These are phyloP conservation scores for Crithidia acanthocephali DNA, from an alignment of 208 protist species.

Conservation along the genomic window DNA sequence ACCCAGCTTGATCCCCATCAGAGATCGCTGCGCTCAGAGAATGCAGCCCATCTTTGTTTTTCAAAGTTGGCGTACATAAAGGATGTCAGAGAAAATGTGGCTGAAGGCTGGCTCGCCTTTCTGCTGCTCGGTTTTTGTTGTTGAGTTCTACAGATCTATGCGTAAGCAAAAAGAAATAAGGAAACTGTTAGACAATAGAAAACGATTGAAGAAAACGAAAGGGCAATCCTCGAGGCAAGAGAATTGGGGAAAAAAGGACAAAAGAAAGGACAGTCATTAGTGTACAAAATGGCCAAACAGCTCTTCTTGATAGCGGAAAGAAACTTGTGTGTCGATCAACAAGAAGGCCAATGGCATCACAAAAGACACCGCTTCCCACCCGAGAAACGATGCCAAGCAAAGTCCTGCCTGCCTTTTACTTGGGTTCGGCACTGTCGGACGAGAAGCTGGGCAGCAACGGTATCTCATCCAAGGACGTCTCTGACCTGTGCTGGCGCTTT, in stretches of 20 bases:
- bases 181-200: too few species aligned
- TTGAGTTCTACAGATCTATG: neutral
- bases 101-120: too few species aligned
- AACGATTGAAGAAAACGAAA: slow-evolving; percentile 8
- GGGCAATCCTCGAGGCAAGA: neutral
- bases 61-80: too few species aligned
- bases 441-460: slow-evolving; percentile 3
- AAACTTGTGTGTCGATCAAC: neutral
- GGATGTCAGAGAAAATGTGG: too few species aligned
- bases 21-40: too few species aligned
- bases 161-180: slow-evolving; percentile 17
- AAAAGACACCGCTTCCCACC: too few species aligned
- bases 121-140: neutral
- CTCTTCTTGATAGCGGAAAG: too few species aligned
- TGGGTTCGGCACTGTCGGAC: neutral
- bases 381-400: too few species aligned
- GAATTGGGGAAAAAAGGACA: slow-evolving; percentile 17
- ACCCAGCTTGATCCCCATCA: too few species aligned
- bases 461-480: slow-evolving; percentile 10
- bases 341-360: too few species aligned
- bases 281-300: slow-evolving; percentile 6
- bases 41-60: too few species aligned
- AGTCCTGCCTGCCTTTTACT: too few species aligned
- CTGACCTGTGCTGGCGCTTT: slow-evolving; percentile 3
- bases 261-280: neutral